Evolutionary conservation across 495 filamentous ascomycete species (phyloP).

Genomic region (Letharia lupina): DNA sequence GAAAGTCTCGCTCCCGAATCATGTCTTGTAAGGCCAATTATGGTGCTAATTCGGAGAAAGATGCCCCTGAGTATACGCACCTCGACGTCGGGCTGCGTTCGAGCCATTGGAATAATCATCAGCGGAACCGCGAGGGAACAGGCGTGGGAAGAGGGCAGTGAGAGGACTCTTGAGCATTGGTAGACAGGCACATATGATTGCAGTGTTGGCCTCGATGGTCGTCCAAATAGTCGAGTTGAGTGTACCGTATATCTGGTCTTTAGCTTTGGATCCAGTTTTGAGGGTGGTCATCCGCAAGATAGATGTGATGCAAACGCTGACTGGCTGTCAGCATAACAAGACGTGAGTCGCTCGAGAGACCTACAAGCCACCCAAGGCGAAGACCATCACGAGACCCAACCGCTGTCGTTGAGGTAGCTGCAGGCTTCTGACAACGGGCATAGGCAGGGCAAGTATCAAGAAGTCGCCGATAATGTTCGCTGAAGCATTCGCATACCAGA

Average conservation of each 20-base stretch:
- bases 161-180: constrained; percentile 34
- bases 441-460: constrained; percentile 38
- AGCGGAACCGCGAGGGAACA: constrained; percentile 20
- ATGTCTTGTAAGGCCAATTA: background rate
- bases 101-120: constrained; percentile 1
- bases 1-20: background rate
- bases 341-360: background rate
- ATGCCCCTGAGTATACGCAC: background rate
- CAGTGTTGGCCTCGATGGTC: constrained; percentile 38
- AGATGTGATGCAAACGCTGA: constrained; percentile 31
- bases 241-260: constrained; percentile 27
- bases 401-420: constrained; percentile 23
- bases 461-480: constrained; percentile 42
- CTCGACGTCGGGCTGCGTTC: constrained; percentile 2
- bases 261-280: constrained; percentile 24
- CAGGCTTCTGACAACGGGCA: constrained; percentile 24
- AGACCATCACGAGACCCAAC: constrained; percentile 23
- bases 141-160: constrained; percentile 22
- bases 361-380: constrained; percentile 29
- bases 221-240: constrained; percentile 40
- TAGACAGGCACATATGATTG: constrained; percentile 41
- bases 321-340: constrained; percentile 4
- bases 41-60: background rate
- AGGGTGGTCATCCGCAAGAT: constrained; percentile 32
- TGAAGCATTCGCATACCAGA: constrained; percentile 40